These are phyloP conservation scores for Chaetomium fimeti DNA, from an alignment of 495 filamentous ascomycete genomes.

Conservation along the genomic window DNA sequence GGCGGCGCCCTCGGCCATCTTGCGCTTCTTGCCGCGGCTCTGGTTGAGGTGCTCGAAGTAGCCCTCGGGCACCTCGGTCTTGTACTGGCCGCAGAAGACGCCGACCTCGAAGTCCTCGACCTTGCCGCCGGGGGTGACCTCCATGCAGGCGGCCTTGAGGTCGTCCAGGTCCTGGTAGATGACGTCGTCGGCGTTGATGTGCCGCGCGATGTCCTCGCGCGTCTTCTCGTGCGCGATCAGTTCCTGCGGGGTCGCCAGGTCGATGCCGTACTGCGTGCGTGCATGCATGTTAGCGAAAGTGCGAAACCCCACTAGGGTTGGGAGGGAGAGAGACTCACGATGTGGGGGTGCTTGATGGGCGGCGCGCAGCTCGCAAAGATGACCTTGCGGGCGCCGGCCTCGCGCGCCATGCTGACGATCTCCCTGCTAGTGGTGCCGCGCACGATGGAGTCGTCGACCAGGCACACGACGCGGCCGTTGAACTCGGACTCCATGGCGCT, in stretches of 20 bases:
- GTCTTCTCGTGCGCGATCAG: constrained; percentile 80
- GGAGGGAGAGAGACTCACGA: constrained; percentile 29
- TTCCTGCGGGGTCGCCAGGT: constrained; percentile 78
- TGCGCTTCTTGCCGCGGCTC: constrained; percentile 69
- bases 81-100: constrained; percentile 90
- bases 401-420: constrained; percentile 90
- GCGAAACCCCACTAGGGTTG: no score
- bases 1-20: constrained; percentile 31
- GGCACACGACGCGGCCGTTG: constrained; percentile 73
- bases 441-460: constrained; percentile 93
- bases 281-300: background rate
- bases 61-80: constrained; percentile 75
- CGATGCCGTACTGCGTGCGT: constrained; percentile 88
- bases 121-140: constrained; percentile 57
- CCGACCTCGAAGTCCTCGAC: constrained; percentile 82
- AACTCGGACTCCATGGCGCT: constrained; percentile 89
- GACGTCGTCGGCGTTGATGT: constrained; percentile 88
- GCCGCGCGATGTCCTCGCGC: constrained; percentile 63
- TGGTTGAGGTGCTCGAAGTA: constrained; percentile 87
- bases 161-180: constrained; percentile 88
- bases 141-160: constrained; percentile 74
- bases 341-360: constrained; percentile 66
- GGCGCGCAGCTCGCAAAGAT: constrained; percentile 88
- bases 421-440: constrained; percentile 88
- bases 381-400: constrained; percentile 86